These are phyloP conservation scores for Arachnopeziza araneosa DNA, from an alignment of 2,329 filamentous ascomycete species.

Conservation along the genomic window DNA sequence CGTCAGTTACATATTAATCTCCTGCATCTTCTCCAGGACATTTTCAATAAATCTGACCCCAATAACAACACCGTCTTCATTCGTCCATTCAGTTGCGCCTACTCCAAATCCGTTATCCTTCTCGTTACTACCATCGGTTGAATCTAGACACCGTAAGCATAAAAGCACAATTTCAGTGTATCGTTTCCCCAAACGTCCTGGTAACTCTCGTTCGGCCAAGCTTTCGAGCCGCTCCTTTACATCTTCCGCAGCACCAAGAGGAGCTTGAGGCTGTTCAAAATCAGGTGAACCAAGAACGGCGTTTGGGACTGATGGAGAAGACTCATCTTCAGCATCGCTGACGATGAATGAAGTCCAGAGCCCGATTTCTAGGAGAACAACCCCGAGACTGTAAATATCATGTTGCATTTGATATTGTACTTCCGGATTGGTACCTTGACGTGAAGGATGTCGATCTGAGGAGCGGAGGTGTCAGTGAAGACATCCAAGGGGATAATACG, in stretches of 20 bases:
- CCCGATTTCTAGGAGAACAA: slow-evolving; percentile 45
- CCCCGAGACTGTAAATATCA: slow-evolving; percentile 42
- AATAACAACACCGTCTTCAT: slow-evolving; percentile 14
- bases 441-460: slow-evolving; percentile 16
- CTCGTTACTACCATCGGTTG: neutral
- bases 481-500: neutral
- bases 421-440: slow-evolving; percentile 12
- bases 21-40: slow-evolving; percentile 9
- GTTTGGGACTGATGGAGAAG: neutral
- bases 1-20: slow-evolving; percentile 1
- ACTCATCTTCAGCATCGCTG: neutral
- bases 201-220: slow-evolving; percentile 7
- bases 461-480: neutral
- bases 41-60: slow-evolving; percentile 14
- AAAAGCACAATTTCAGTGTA: slow-evolving; percentile 14
- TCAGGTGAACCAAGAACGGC: neutral
- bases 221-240: slow-evolving; percentile 2
- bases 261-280: neutral
- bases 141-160: slow-evolving; percentile 15
- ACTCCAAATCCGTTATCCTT: slow-evolving; percentile 5
- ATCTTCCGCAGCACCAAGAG: neutral
- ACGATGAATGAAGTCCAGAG: slow-evolving; percentile 36
- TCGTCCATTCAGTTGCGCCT: neutral
- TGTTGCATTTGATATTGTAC: slow-evolving; percentile 23
- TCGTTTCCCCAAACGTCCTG: slow-evolving; percentile 7